These are phyloP conservation scores for Kernera saxatilis DNA, from an alignment of 345 rosid genomes.

Conservation along the genomic window DNA sequence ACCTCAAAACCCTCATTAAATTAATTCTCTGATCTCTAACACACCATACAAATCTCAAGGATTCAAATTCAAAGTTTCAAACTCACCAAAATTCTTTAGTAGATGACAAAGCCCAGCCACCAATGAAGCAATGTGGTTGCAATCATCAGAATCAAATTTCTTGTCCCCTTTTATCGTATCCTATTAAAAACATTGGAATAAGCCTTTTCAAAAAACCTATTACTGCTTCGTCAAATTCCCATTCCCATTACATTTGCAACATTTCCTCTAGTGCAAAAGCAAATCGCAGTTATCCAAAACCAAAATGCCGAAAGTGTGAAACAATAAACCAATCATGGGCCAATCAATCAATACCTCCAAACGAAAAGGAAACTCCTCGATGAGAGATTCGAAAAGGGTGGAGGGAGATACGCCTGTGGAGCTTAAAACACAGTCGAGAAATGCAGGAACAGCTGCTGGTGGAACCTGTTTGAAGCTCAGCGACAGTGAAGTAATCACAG, in stretches of 20 bases:
- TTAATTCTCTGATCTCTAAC: background rate
- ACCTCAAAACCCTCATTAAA: background rate
- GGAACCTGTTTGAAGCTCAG: slow-evolving; percentile 61
- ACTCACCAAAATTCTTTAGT: slow-evolving; percentile 56
- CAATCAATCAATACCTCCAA: slow-evolving; percentile 6
- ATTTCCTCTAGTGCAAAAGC: background rate
- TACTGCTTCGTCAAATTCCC: too few relatives aligned
- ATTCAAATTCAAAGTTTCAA: background rate
- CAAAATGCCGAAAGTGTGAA: background rate
- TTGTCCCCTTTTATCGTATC: slow-evolving; percentile 34
- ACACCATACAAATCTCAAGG: background rate
- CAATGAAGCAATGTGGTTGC: slow-evolving; percentile 43
- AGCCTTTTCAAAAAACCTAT: background rate
- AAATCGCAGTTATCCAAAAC: background rate
- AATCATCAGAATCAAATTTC: slow-evolving; percentile 37
- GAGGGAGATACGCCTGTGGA: slow-evolving; percentile 58
- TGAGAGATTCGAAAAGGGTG: slow-evolving; percentile 53
- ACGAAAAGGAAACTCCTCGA: slow-evolving; percentile 27
- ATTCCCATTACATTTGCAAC: too few relatives aligned
- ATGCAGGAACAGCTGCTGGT: slow-evolving; percentile 59
- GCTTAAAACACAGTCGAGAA: slow-evolving; percentile 75
- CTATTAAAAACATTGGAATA: slow-evolving; percentile 28
- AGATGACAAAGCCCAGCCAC: slow-evolving; percentile 75
- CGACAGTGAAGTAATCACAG: slow-evolving; percentile 50
- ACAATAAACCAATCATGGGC: too few relatives aligned